phyloP scores from a whole-genome alignment of 495 filamentous ascomycete genomes.

The Alectoria sarmentosa region DNA sequence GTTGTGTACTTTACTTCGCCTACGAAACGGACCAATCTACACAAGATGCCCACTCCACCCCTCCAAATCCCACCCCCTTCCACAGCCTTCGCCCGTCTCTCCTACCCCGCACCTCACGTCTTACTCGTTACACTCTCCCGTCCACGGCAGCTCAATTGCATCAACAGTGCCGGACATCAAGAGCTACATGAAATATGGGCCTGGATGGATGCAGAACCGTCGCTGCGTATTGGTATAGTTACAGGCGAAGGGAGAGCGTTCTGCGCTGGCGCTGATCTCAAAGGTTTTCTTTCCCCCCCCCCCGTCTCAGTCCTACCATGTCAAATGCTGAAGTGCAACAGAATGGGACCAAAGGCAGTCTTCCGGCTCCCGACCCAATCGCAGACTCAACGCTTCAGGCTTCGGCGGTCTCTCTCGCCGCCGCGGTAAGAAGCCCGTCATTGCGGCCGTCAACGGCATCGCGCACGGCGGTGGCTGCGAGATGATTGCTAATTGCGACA shows the following conservation, averaged over 20 bases:
- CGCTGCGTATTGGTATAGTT: constrained; percentile 46
- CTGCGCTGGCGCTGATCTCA: constrained; percentile 54
- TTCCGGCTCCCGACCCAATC: background rate
- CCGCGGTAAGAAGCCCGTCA: constrained; percentile 47
- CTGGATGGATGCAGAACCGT: constrained; percentile 52
- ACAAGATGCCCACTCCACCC: constrained; percentile 12
- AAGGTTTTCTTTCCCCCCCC: constrained; percentile 39
- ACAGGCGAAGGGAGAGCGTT: constrained; percentile 52
- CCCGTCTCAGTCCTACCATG: background rate
- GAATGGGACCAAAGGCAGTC: constrained; percentile 21
- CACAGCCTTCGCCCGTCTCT: constrained; percentile 34
- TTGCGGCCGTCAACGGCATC: constrained; percentile 71
- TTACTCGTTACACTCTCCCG: constrained; percentile 45
- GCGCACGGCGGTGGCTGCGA: constrained; percentile 70
- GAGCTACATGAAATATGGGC: constrained; percentile 48
- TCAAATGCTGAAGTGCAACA: constrained; percentile 4
- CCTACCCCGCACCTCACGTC: constrained; percentile 42
- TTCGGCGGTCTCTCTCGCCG: constrained; percentile 30
- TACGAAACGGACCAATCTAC: background rate
- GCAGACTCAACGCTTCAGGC: constrained; percentile 26
- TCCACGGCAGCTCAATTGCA: constrained; percentile 42
- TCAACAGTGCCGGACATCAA: constrained; percentile 43
- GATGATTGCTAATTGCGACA: constrained; percentile 62
- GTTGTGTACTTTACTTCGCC: background rate
- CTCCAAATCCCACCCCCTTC: constrained; percentile 36